Percentiles rank a stretch among this genome's conserved stretches.
These are phyloP conservation scores for Saturnispora serradocipensis DNA, from an alignment of 805 yeast genomes.

Conservation along the genomic window DNA sequence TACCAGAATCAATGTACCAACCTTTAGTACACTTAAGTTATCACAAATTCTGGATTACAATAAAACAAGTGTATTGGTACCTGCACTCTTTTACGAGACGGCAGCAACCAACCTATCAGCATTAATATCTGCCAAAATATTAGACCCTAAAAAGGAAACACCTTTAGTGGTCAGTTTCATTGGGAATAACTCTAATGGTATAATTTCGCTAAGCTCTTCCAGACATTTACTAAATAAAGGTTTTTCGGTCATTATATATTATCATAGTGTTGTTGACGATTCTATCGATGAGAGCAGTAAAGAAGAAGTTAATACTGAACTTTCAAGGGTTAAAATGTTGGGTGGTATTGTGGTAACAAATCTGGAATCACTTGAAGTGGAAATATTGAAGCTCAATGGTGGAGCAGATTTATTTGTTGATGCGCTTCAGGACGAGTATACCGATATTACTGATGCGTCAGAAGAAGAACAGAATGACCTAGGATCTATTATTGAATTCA, in stretches of 20 bases:
- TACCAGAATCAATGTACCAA: constrained; percentile 31
- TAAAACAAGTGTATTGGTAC: constrained; percentile 42
- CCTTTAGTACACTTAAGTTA: constrained; percentile 71
- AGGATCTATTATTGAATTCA: constrained; percentile 52
- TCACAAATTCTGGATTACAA: constrained; percentile 62
- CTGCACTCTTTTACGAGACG: constrained; percentile 47
- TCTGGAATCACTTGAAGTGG: constrained; percentile 28
- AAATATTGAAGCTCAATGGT: constrained; percentile 37
- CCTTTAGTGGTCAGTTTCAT: constrained; percentile 65
- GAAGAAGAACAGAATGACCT: constrained; percentile 34
- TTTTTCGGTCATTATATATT: constrained; percentile 43
- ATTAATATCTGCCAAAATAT: constrained; percentile 50
- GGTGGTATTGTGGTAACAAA: constrained; percentile 61
- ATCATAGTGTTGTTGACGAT: background rate
- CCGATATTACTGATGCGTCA: constrained; percentile 51
- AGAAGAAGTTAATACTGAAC: constrained; percentile 35
- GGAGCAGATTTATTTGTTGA: constrained; percentile 74
- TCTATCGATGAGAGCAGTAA: constrained; percentile 23
- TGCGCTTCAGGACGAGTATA: constrained; percentile 78
- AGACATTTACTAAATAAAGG: constrained; percentile 71
- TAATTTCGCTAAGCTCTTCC: constrained; percentile 68
- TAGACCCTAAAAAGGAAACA: constrained; percentile 70
- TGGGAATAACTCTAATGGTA: constrained; percentile 71
- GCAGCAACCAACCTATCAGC: constrained; percentile 59
- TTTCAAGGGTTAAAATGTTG: constrained; percentile 43